Percentiles rank a stretch among this genome's conserved stretches.
These are phyloP conservation scores for Metschnikowia sp. DNA, from an alignment of 805 yeast genomes.

Conservation along the genomic window DNA sequence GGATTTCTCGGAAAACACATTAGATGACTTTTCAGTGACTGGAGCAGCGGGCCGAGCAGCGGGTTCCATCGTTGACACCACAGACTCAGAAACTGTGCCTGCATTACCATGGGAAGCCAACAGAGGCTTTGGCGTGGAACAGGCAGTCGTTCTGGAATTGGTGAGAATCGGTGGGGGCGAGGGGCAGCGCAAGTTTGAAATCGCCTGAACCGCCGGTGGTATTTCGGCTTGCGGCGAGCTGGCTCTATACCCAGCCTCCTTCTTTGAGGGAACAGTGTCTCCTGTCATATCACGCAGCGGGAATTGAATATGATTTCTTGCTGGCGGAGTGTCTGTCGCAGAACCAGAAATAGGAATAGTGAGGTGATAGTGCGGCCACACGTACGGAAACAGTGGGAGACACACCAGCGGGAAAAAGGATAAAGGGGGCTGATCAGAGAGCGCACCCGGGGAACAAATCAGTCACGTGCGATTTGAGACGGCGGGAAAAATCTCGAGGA, in stretches of 20 bases:
- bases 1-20: constrained; percentile 1
- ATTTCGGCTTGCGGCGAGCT: constrained; percentile 12
- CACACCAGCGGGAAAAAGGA: too few relatives aligned
- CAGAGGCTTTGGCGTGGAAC: constrained; percentile 3
- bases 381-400: too few relatives aligned
- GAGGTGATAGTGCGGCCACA: too few relatives aligned
- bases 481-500: too few relatives aligned
- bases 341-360: too few relatives aligned
- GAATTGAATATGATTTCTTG: background rate
- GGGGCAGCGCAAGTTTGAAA: constrained; percentile 60
- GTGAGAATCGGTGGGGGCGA: constrained; percentile 69
- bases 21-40: background rate
- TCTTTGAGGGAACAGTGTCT: constrained; percentile 2
- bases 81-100: background rate
- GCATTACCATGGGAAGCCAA: background rate
- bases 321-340: too few relatives aligned
- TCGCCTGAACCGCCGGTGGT: constrained; percentile 54
- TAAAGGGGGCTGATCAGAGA: too few relatives aligned
- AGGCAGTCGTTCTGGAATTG: constrained; percentile 16
- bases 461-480: too few relatives aligned
- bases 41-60: background rate
- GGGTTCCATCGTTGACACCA: background rate
- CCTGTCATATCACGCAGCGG: constrained; percentile 6
- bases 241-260: constrained; percentile 1
- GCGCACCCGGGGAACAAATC: too few relatives aligned